Evolutionary conservation across 148 eudicot species (phyloP), one percentile per base, ranked within the genome.

Genomic region (Nepenthes gracilis): DNA sequence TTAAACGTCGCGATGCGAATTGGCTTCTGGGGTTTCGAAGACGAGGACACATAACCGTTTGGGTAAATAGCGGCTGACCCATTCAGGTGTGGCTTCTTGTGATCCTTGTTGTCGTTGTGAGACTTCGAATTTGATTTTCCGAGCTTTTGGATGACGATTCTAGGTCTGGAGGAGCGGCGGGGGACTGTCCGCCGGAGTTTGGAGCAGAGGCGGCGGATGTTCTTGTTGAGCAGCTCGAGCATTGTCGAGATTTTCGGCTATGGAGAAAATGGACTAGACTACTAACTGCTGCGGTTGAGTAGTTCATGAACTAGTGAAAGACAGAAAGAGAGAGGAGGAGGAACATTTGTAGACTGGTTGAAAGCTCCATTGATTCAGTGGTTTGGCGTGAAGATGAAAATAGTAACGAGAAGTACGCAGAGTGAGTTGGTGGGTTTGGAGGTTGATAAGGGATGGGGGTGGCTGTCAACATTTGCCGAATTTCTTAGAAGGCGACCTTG

Each of bases 1-100:
- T 93, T 93, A 47, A 93, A 93, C 9, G 98, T 84, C 6, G 96
- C 98, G 23, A 93, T 58, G 2, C 96, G 74, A 9, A 93, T 80
- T 0, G 72, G 61, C 34, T 63, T 78, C 15, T 6, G 52, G 58
- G 2, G 67, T n/a, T 57, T 60, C 75, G 90, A 93, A 63, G 80
- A 84, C 23, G 82, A 80, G 9, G 75, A 63, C 6, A 85, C 78
- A 2, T 83, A 63, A 35, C 78, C 73, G 58, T 57, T 62, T 23
- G 23, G 23, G 23, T 23, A 23, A 23, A 23, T 23, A 23, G 23
- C 23, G 23, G 23, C 23, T 23, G 23, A 23, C 0, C 23, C 23
- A 23, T 23, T 23, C 23, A 23, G 23, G 23, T 23, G 23, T 23
- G 23, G 23, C 23, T 23, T 23, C 4, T 0, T 4, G 67, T 3